Percentiles rank a stretch among this genome's conserved stretches.
Evolutionary conservation across 495 filamentous ascomycete species (phyloP).

Genomic region (Lasiosphaeria ovina): DNA sequence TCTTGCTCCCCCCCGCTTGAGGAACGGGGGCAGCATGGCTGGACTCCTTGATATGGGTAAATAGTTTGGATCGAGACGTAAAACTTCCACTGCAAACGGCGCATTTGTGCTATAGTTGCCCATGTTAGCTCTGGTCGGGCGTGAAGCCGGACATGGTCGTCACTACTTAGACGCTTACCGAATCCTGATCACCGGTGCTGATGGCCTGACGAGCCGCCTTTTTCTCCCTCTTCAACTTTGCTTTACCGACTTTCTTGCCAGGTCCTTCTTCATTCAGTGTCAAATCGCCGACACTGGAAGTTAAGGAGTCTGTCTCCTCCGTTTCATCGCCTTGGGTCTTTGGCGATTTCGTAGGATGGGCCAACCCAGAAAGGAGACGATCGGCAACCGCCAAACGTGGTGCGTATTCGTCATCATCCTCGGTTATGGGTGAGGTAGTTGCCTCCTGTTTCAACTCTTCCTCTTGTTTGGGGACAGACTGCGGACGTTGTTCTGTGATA

Average conservation of each 20-base stretch:
- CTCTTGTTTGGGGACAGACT: slow-evolving; percentile 7
- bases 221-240: slow-evolving; percentile 83
- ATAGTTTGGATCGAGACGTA: slow-evolving; percentile 68
- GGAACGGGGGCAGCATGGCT: slow-evolving; percentile 31
- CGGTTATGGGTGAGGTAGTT: slow-evolving; percentile 14
- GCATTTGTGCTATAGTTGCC: slow-evolving; percentile 52
- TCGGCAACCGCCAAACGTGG: slow-evolving; percentile 40
- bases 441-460: slow-evolving; percentile 4
- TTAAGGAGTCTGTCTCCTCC: slow-evolving; percentile 8
- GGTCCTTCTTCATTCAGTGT: slow-evolving; percentile 17
- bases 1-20: slow-evolving; percentile 18
- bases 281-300: slow-evolving; percentile 19
- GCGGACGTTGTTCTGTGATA: background rate
- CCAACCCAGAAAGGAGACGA: slow-evolving; percentile 27
- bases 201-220: slow-evolving; percentile 63
- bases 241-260: slow-evolving; percentile 69
- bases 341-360: background rate
- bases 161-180: slow-evolving; percentile 28
- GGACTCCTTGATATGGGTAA: slow-evolving; percentile 67
- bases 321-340: background rate
- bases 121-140: background rate
- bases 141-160: background rate
- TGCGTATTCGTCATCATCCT: slow-evolving; percentile 46
- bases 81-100: slow-evolving; percentile 62
- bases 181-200: slow-evolving; percentile 33